phyloP scores from a whole-genome alignment of 768 basidiomycete species.

The Serendipita sp. region DNA sequence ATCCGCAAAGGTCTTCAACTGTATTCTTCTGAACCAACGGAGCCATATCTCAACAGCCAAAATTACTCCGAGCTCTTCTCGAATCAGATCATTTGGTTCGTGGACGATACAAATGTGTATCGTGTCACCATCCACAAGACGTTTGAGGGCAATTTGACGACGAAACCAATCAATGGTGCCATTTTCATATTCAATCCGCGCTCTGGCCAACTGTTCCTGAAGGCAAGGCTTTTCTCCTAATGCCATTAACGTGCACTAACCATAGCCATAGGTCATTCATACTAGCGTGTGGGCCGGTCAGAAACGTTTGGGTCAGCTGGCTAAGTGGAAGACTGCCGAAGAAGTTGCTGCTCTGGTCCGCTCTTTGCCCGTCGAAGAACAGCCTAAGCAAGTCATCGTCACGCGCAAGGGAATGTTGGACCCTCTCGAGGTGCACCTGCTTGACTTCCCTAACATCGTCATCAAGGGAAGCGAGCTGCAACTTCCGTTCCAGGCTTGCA shows the following conservation, averaged over 20 bases:
- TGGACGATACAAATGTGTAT: slow-evolving; percentile 99
- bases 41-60: slow-evolving; percentile 96
- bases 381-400: slow-evolving; percentile 99
- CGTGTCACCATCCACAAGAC: slow-evolving; percentile 99
- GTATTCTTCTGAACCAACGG: slow-evolving; percentile 97
- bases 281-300: slow-evolving; percentile 99
- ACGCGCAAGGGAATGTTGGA: slow-evolving; percentile 99
- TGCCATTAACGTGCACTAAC: neutral
- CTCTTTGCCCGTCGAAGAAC: slow-evolving; percentile 98
- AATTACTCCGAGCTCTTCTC: slow-evolving; percentile 94
- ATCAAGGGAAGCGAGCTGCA: slow-evolving; percentile 99
- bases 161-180: slow-evolving; percentile 95
- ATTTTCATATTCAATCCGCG: slow-evolving; percentile 99
- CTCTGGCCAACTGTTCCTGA: slow-evolving; percentile 94
- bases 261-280: slow-evolving; percentile 57
- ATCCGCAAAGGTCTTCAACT: slow-evolving; percentile 96
- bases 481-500: slow-evolving; percentile 97
- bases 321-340: slow-evolving; percentile 99
- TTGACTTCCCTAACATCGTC: slow-evolving; percentile 99
- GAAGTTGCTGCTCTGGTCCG: slow-evolving; percentile 97
- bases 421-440: slow-evolving; percentile 91
- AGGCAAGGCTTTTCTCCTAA: slow-evolving; percentile 21
- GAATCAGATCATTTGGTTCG: slow-evolving; percentile 99
- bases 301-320: slow-evolving; percentile 97
- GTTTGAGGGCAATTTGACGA: slow-evolving; percentile 98